Percentiles rank a stretch among this genome's conserved stretches.
These are phyloP conservation scores for Ceratorhiza oryzae-sativae DNA, from an alignment of 1,284 basidiomycete species.

Conservation along the genomic window DNA sequence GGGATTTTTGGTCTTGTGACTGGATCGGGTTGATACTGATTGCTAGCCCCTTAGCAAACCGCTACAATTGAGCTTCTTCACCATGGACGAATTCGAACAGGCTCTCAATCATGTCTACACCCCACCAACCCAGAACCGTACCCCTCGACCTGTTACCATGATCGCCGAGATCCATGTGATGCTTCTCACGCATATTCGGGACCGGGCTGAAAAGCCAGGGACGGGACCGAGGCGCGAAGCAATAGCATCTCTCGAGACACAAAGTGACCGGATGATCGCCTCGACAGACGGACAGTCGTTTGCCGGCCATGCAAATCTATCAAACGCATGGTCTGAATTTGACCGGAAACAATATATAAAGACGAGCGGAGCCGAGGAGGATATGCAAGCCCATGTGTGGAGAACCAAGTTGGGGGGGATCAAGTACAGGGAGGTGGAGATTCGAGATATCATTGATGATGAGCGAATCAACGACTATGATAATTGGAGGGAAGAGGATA, in stretches of 20 bases:
- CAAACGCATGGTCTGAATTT: constrained; percentile 22
- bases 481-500: constrained; percentile 79
- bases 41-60: constrained; percentile 66
- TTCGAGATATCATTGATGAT: constrained; percentile 59
- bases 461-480: constrained; percentile 77
- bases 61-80: constrained; percentile 87
- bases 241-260: neutral
- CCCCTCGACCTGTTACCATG: constrained; percentile 75
- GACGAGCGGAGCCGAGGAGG: constrained; percentile 55
- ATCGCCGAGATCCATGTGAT: constrained; percentile 89
- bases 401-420: constrained; percentile 50
- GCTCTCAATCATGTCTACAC: constrained; percentile 72
- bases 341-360: neutral
- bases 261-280: neutral
- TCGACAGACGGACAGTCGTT: neutral
- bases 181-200: constrained; percentile 53
- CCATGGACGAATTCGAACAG: constrained; percentile 92
- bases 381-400: constrained; percentile 51
- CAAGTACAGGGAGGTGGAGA: constrained; percentile 53
- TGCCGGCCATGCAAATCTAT: neutral
- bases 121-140: constrained; percentile 50
- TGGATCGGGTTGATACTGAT: neutral
- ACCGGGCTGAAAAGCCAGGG: constrained; percentile 47
- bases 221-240: neutral
- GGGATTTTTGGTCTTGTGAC: constrained; percentile 48